Percentiles rank a stretch among this genome's conserved stretches.
Conservation (phyloP, 169 alveolate species). For the Plasmodium knowlesi region DNA sequence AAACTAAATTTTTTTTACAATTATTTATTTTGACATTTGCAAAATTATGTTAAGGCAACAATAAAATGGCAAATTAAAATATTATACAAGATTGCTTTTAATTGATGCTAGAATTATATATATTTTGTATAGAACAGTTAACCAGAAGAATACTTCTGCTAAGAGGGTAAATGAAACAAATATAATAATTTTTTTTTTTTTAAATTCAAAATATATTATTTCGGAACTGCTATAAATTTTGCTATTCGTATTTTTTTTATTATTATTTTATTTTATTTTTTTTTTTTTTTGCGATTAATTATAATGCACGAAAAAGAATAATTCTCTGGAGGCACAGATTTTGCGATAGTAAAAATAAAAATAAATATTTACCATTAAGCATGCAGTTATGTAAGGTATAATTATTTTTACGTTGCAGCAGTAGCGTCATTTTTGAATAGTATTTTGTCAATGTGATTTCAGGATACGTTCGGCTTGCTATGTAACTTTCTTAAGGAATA, state of each 20-base stretch:
- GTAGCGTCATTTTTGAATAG: neutral
- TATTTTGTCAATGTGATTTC: neutral
- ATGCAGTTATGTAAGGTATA: neutral
- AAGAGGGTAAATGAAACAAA: neutral
- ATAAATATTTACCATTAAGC: neutral
- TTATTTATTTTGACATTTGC: neutral
- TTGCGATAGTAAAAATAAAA: neutral
- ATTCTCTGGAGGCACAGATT: neutral
- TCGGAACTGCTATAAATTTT: neutral
- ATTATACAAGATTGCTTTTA: neutral
- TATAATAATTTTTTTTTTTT: neutral
- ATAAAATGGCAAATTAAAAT: neutral
- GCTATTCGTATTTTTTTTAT: neutral
- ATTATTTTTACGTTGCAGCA: neutral
- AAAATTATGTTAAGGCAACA: neutral
- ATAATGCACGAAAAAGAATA: neutral
- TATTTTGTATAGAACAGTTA: neutral
- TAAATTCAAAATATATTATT: neutral
- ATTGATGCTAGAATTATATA: neutral
- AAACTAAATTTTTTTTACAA: neutral
- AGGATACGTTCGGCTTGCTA: neutral
- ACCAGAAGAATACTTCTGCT: neutral
- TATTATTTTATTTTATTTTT: neutral
- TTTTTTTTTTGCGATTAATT: neutral
- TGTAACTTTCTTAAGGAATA: neutral